These are phyloP conservation scores for Populus nigra DNA, from an alignment of 345 rosid species.

Conservation along the genomic window DNA sequence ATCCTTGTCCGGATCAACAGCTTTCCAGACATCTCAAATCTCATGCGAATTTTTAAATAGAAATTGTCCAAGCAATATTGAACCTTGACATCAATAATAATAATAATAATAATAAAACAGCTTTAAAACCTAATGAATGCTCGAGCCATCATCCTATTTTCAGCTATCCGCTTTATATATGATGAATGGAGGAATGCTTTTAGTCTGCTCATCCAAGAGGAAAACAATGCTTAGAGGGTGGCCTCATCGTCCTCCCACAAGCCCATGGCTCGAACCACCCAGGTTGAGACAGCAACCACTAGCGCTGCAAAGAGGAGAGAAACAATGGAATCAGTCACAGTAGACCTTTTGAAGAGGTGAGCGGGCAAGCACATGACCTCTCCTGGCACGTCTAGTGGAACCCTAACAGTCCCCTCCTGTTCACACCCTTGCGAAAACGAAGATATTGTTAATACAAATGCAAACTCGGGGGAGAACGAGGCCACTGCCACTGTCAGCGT, in stretches of 20 bases:
- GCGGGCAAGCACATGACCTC: conserved; percentile 67
- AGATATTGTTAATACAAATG: conserved; percentile 68
- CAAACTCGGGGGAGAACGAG: conserved; percentile 76
- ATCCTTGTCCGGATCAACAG: too few relatives aligned
- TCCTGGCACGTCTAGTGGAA: conserved; percentile 62
- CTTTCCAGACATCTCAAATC: too few relatives aligned
- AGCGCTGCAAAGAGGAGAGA: conserved; percentile 86
- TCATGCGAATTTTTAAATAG: too few relatives aligned
- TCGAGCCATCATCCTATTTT: too few relatives aligned
- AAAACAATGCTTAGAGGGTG: not conserved
- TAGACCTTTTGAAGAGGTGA: conserved; percentile 51
- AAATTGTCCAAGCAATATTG: too few relatives aligned
- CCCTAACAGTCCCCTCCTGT: conserved; percentile 41
- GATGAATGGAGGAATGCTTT: too few relatives aligned
- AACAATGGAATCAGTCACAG: conserved; percentile 52
- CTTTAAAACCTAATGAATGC: too few relatives aligned
- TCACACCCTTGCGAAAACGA: conserved; percentile 48
- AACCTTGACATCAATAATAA: too few relatives aligned
- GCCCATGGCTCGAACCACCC: conserved; percentile 62
- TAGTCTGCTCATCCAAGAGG: too few relatives aligned
- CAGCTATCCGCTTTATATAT: too few relatives aligned
- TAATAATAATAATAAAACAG: too few relatives aligned
- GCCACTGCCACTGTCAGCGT: conserved; percentile 60
- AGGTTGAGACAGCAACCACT: conserved; percentile 74
- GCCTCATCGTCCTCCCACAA: conserved; percentile 57